A percentile compares a stretch with the other conserved stretches of the same genome.
Conservation (phyloP, 306 rosid genomes). For the Quercus parvula region DNA sequence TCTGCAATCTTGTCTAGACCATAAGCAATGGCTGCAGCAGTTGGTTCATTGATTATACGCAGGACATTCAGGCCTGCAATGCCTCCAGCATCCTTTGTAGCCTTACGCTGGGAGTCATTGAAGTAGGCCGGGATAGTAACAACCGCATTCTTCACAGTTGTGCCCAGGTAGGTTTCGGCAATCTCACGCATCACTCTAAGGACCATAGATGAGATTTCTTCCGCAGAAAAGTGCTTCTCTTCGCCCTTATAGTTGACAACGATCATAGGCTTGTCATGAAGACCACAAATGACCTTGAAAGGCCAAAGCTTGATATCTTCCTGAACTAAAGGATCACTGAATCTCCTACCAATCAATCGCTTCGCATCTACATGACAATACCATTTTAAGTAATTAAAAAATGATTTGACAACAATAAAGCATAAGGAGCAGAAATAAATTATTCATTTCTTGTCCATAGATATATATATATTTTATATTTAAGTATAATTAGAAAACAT, state of each 20-base stretch:
- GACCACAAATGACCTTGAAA: neutral
- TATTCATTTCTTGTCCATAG: too few species aligned
- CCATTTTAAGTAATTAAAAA: too few species aligned
- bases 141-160: neutral
- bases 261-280: neutral
- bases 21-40: conserved; percentile 10
- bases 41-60: conserved; percentile 11
- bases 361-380: neutral
- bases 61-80: neutral
- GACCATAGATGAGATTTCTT: conserved; percentile 9
- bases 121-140: neutral
- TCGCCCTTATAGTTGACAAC: neutral
- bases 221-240: neutral
- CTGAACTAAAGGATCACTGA: neutral
- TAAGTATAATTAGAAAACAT: too few species aligned
- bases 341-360: conserved; percentile 7
- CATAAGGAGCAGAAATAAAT: too few species aligned
- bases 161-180: neutral
- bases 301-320: neutral
- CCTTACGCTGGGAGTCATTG: conserved; percentile 5
- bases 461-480: too few species aligned
- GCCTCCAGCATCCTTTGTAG: conserved; percentile 15
- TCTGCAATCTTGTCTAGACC: neutral
- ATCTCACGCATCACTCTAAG: neutral
- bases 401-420: too few species aligned